Base-by-base conservation (phyloP, 352 stramenopile species). In the Peronosclerospora sorghi region DNA sequence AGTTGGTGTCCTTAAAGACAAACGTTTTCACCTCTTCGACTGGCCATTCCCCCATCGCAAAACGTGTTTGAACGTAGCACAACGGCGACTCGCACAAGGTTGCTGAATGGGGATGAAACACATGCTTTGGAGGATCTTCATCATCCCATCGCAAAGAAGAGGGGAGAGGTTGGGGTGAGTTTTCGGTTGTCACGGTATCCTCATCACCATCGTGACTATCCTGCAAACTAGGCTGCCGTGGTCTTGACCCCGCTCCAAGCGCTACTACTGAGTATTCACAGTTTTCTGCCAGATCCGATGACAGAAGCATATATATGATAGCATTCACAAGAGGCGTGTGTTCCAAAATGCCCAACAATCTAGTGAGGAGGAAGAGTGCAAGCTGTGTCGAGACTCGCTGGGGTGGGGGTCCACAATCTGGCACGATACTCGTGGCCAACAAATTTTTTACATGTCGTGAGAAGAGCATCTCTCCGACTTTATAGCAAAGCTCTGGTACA, bases 281-380 rank as follows among this genome's bases (percentile, higher is more conserved):
- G 5, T 59, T 48, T 50, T 85, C 68, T 0, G 62, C 57, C 5
- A 72, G 66, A 43, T 93, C 75, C 0, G 66, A 56, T 10, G 66
- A 80, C 20, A 90, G 43, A 7, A 90, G 36, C 78, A 93, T 75
- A 53, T 87, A 86, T 0, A 60, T 51, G 15, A 83, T 70, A 1
- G 80, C 80, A 42, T 93, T 89, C 14, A 93, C 65, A 5, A 93
- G 65, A 32, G 80, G 77, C n/a, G 73, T 61, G 47, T 93, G 74
- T 45, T 88, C 72, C 19, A 89, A 52, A 41, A 88, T 83, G 4
- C 70, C 73, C n/a, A 84, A 27, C 29, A 89, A 41, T 32, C 78
- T 55, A 29, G 73, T 85, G 19, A 93, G 63, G 21, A 93, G 51
- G 39, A 87, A 89, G 15, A 90, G 52, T 38, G 75, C 77, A 15